phyloP scores from a whole-genome alignment of 1,284 basidiomycete genomes.

The Pseudozyma flocculosa region DNA sequence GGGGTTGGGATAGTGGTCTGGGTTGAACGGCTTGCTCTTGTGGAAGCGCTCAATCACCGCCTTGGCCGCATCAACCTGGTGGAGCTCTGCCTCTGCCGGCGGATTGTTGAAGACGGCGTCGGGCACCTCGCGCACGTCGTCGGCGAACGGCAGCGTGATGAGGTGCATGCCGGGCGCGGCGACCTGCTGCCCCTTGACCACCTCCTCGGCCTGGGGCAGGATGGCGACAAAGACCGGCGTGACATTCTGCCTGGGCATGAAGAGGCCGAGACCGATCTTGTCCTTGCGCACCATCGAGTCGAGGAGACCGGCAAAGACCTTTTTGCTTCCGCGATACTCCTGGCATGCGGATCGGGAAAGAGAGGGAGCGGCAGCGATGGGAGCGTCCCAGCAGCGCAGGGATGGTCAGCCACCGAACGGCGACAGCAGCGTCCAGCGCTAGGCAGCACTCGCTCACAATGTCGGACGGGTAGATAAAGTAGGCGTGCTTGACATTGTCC shows the following conservation, averaged over 20 bases:
- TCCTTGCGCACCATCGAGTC: slow-evolving; percentile 78
- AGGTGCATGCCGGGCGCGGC: slow-evolving; percentile 90
- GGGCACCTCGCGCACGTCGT: slow-evolving; percentile 82
- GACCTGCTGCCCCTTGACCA: slow-evolving; percentile 69
- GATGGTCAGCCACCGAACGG: too few species aligned
- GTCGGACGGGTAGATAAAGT: slow-evolving; percentile 92
- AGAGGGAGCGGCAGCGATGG: too few species aligned
- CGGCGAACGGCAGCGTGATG: slow-evolving; percentile 85
- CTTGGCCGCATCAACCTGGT: slow-evolving; percentile 68
- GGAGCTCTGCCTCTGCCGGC: slow-evolving; percentile 2
- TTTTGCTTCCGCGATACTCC: slow-evolving; percentile 83
- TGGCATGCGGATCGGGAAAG: slow-evolving; percentile 58
- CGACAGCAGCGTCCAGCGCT: slow-evolving; percentile 52
- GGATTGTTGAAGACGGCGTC: slow-evolving; percentile 37
- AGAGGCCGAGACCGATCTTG: slow-evolving; percentile 77
- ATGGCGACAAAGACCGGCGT: slow-evolving; percentile 80
- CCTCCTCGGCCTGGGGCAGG: slow-evolving; percentile 76
- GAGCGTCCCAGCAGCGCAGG: too few species aligned
- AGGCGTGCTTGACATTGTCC: slow-evolving; percentile 86
- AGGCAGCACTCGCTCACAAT: too few species aligned
- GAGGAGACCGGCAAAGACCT: slow-evolving; percentile 84
- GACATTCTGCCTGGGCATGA: slow-evolving; percentile 71
- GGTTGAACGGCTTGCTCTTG: slow-evolving; percentile 76
- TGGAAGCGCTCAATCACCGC: slow-evolving; percentile 76
- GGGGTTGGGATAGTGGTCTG: slow-evolving; percentile 90